A percentile compares a stretch with the other conserved stretches of the same genome.
These are phyloP conservation scores for Rosa chinensis DNA, from an alignment of 306 rosid species.

Conservation along the genomic window DNA sequence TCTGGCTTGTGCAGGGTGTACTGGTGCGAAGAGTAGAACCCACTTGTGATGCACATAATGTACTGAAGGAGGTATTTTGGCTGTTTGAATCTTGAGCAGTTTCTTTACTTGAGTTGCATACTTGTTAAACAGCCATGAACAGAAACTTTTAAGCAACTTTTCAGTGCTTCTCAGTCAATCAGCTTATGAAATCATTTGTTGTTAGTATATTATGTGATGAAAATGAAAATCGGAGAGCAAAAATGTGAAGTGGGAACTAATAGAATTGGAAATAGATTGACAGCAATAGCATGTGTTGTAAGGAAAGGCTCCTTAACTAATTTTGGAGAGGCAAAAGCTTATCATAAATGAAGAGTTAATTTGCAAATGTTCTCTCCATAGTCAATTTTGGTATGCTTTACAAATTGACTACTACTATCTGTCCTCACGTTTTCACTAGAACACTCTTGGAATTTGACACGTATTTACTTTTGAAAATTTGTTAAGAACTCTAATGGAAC, in stretches of 20 bases:
- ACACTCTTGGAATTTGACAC: background rate
- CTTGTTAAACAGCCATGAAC: slow-evolving; percentile 5
- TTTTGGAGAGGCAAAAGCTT: slow-evolving; percentile 15
- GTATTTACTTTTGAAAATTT: background rate
- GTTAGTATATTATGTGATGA: background rate
- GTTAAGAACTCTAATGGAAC: slow-evolving; percentile 14
- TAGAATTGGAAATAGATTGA: slow-evolving; percentile 2
- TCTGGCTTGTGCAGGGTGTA: slow-evolving; percentile 60
- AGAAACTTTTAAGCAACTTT: slow-evolving; percentile 13
- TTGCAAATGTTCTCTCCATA: background rate
- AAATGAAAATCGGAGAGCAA: background rate
- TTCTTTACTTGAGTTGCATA: slow-evolving; percentile 16
- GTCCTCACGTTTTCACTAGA: background rate
- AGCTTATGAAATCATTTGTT: slow-evolving; percentile 18
- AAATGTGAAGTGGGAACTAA: slow-evolving; percentile 6
- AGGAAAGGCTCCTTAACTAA: slow-evolving; percentile 8
- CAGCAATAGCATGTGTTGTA: slow-evolving; percentile 2
- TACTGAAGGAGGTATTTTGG: slow-evolving; percentile 74
- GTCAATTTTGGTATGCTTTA: too few relatives aligned
- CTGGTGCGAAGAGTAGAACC: slow-evolving; percentile 93
- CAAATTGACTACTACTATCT: background rate
- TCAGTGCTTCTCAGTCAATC: slow-evolving; percentile 20
- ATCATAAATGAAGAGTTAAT: background rate
- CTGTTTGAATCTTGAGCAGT: slow-evolving; percentile 22
- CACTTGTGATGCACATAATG: slow-evolving; percentile 83